phyloP scores from a whole-genome alignment of 2,329 filamentous ascomycete genomes.

The Exophiala sp. region DNA sequence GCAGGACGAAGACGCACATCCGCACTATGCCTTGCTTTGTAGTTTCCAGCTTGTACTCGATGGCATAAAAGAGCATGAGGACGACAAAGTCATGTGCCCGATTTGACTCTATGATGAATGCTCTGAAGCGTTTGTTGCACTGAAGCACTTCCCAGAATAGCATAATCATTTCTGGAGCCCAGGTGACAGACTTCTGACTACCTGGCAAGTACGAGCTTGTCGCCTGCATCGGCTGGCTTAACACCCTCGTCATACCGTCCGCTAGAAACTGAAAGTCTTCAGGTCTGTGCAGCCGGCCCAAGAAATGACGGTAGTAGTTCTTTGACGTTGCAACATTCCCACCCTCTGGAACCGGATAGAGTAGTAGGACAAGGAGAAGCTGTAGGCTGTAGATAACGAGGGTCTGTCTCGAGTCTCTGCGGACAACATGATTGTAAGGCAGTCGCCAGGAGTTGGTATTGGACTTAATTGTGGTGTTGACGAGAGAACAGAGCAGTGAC shows the following conservation, averaged over 20 bases:
- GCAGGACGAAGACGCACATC: constrained; percentile 96
- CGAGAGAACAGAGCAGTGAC: constrained; percentile 82
- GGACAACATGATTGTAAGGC: constrained; percentile 87
- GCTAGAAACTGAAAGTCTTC: constrained; percentile 98
- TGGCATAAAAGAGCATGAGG: constrained; percentile 84
- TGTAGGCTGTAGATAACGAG: constrained; percentile 91
- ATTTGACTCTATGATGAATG: constrained; percentile 95
- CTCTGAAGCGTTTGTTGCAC: constrained; percentile 94
- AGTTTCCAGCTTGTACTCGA: constrained; percentile 80
- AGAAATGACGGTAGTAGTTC: constrained; percentile 91
- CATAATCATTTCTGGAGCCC: constrained; percentile 93
- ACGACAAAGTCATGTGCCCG: constrained; percentile 90
- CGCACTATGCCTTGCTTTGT: constrained; percentile 88
- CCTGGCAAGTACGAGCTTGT: constrained; percentile 86
- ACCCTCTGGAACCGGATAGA: constrained; percentile 84
- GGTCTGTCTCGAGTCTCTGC: constrained; percentile 84
- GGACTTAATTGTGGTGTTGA: constrained; percentile 95
- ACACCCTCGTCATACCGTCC: constrained; percentile 85
- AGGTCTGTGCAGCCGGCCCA: constrained; percentile 82
- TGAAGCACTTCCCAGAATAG: constrained; percentile 96
- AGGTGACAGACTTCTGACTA: constrained; percentile 73
- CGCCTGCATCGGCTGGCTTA: constrained; percentile 76
- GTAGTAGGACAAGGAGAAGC: constrained; percentile 75
- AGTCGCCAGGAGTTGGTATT: constrained; percentile 92
- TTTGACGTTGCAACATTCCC: constrained; percentile 64